A percentile compares a stretch with the other conserved stretches of the same genome.
Conservation (phyloP, 805 yeast species). For the Kregervanrija delftensis region DNA sequence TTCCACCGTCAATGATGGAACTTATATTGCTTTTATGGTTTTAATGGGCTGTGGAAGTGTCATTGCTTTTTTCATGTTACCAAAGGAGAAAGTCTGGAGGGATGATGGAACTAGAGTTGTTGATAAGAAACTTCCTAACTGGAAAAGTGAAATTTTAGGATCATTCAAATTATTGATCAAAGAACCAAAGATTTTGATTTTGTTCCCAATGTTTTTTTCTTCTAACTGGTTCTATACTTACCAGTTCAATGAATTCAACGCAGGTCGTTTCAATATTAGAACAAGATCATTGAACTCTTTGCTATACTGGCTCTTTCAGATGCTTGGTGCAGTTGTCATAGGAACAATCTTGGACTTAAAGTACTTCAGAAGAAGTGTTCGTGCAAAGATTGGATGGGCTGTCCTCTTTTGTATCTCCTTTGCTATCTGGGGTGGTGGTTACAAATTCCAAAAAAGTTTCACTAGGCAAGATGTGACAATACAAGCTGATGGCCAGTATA, state of each 20-base stretch:
- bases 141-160: slow-evolving; percentile 29
- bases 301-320: slow-evolving; percentile 55
- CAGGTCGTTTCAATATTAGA: slow-evolving; percentile 48
- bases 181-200: slow-evolving; percentile 31
- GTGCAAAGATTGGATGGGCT: slow-evolving; percentile 41
- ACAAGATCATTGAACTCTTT: slow-evolving; percentile 57
- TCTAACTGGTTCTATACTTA: slow-evolving; percentile 65
- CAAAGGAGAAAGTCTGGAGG: slow-evolving; percentile 42
- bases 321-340: slow-evolving; percentile 46
- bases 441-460: slow-evolving; percentile 26
- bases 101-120: slow-evolving; percentile 44
- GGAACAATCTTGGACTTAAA: slow-evolving; percentile 43
- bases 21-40: slow-evolving; percentile 47
- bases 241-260: slow-evolving; percentile 54
- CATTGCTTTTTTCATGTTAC: slow-evolving; percentile 41
- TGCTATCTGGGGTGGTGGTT: slow-evolving; percentile 57
- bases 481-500: background rate
- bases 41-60: slow-evolving; percentile 42
- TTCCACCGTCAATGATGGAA: slow-evolving; percentile 36
- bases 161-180: slow-evolving; percentile 24
- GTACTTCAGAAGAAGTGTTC: slow-evolving; percentile 32
- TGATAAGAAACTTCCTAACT: slow-evolving; percentile 36
- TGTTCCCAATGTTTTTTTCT: slow-evolving; percentile 57
- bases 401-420: slow-evolving; percentile 31
- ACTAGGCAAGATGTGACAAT: slow-evolving; percentile 18